Evolutionary conservation across 768 basidiomycete species (phyloP).

Genomic region (Gautieria morchelliformis): DNA sequence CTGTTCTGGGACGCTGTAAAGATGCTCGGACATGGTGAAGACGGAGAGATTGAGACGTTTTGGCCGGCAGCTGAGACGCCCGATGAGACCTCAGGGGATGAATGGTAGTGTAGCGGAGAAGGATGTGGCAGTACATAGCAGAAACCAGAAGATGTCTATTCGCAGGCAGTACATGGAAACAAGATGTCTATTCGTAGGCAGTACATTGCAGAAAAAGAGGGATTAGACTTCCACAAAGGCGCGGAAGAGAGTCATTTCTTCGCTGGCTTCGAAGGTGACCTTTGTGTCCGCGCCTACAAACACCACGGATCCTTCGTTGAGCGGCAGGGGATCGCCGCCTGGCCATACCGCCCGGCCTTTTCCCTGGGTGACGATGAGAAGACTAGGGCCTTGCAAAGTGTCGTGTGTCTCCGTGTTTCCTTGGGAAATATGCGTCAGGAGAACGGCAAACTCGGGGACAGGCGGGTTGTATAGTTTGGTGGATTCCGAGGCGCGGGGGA

Average conservation of each 20-base stretch:
- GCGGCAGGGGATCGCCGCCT: slow-evolving; percentile 25
- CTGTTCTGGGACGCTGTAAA: slow-evolving; percentile 40
- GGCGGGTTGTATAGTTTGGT: slow-evolving; percentile 80
- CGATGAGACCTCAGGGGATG: neutral
- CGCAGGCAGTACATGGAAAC: too few relatives aligned
- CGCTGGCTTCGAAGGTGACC: slow-evolving; percentile 38
- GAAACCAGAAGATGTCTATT: too few relatives aligned
- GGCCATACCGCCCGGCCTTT: slow-evolving; percentile 45
- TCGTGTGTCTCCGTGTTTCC: slow-evolving; percentile 45
- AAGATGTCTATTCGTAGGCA: neutral
- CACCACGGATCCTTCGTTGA: slow-evolving; percentile 61
- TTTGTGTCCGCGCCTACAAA: slow-evolving; percentile 70
- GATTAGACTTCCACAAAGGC: slow-evolving; percentile 48
- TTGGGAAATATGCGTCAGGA: slow-evolving; percentile 42
- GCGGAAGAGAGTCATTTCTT: slow-evolving; percentile 47
- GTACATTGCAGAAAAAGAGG: neutral
- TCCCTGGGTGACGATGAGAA: slow-evolving; percentile 70
- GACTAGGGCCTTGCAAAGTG: slow-evolving; percentile 72
- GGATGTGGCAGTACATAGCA: too few relatives aligned
- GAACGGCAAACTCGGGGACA: slow-evolving; percentile 86
- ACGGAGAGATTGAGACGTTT: neutral
- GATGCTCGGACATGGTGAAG: neutral
- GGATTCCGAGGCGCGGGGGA: slow-evolving; percentile 24
- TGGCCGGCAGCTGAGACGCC: neutral
- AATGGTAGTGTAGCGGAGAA: slow-evolving; percentile 1